These are phyloP conservation scores for Ascochyta koolunga DNA, from an alignment of 2,329 filamentous ascomycete genomes.

Conservation along the genomic window DNA sequence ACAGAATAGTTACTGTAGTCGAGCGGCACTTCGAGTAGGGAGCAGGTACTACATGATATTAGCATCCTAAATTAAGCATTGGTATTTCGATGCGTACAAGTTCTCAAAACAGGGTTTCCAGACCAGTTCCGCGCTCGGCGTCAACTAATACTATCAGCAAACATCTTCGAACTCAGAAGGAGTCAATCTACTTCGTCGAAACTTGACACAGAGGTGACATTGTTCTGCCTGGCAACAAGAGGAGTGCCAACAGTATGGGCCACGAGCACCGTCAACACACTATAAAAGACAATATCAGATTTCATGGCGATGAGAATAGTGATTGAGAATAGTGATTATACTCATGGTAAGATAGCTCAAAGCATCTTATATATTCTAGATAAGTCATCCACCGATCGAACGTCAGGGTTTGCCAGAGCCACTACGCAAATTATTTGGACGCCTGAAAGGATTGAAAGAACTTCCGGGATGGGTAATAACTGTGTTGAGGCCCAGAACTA, in stretches of 20 bases:
- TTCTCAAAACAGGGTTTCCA: slow-evolving; percentile 17
- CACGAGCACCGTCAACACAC: not conserved
- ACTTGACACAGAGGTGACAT: not conserved
- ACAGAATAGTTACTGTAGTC: slow-evolving; percentile 21
- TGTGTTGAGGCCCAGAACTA: not conserved
- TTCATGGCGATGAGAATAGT: no score
- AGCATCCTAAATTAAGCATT: not conserved
- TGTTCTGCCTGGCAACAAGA: not conserved
- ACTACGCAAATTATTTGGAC: not conserved
- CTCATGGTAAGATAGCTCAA: no score
- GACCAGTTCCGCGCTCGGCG: not conserved
- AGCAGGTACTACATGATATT: slow-evolving; percentile 16
- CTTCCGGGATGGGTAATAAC: not conserved
- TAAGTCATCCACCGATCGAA: no score
- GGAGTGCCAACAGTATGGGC: not conserved
- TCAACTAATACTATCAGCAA: not conserved
- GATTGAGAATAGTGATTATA: not conserved
- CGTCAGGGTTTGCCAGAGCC: not conserved
- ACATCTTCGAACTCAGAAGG: not conserved
- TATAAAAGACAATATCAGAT: not conserved
- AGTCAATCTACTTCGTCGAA: not conserved
- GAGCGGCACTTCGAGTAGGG: slow-evolving; percentile 23
- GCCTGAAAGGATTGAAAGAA: not conserved
- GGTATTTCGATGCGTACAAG: not conserved
- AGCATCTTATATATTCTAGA: not conserved